Evolutionary conservation across 2,329 filamentous ascomycete species (phyloP), one percentile per base, ranked within the genome.

Genomic region (Tolypocladium amazonense): DNA sequence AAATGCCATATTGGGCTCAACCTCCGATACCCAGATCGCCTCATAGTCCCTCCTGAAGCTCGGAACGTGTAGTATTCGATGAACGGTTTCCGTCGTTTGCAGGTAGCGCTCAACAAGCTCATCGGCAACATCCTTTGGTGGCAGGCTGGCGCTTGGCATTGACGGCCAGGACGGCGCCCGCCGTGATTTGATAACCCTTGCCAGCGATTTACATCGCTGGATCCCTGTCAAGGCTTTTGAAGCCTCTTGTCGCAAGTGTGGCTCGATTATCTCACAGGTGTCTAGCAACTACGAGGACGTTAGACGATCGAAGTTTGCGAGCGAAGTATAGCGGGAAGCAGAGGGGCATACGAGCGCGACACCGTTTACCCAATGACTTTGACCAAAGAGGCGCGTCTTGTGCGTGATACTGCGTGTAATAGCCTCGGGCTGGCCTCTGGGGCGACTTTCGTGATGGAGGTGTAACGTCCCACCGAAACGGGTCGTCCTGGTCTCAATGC

Each of bases 301-400:
- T 18, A 35, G 50, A 3, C 9, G 7, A 37, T 14, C 25, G 6
- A n/a, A 20, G 38, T 18, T 27, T 8, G 14, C 9, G 7, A 50
- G 7, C 3, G 7, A 27, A 11, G 45, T 15, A 20, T 20, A 12
- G 14, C 9, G 45, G 15, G 30, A 15, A 15, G 25, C 23, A 27
- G 4, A 14, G 9, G 5, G 4, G 61, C 76, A 67, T 65, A 83
- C 80, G 53, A 81, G 62, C 0, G 72, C 64, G 14, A 80, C 67
- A 2, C 73, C 74, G 61, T 79, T 81, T n/a, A 83, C 75, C 77
- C 81, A 85, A 64, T 84, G 81, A 37, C 80, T 83, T 65, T 78
- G 78, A 0, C 83, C 83, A 64, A 84, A 82, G 1, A 85, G 66
- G 0, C 82, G 75, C 0, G 77, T 79, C 65, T 86, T 87, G 62